Evolutionary conservation across 352 stramenopile species (phyloP).

Genomic region (Phytophthora pinifolia): DNA sequence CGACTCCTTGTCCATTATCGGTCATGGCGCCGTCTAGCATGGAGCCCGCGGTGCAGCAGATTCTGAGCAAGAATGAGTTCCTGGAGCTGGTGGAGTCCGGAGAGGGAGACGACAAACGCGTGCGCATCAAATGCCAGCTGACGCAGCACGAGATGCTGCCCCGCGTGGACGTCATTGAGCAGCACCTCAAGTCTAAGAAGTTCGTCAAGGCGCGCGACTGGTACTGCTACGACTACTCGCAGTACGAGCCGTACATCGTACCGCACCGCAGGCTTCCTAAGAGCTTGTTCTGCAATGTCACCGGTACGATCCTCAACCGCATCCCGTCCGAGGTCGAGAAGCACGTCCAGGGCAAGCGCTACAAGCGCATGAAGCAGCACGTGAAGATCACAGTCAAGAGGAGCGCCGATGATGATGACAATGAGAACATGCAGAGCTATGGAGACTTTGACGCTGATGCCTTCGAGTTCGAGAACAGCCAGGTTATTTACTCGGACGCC

Average conservation of each 20-base stretch:
- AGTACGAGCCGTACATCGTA: slow-evolving; percentile 92
- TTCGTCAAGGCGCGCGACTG: slow-evolving; percentile 82
- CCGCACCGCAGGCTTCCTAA: slow-evolving; percentile 81
- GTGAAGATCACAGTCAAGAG: slow-evolving; percentile 50
- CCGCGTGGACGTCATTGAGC: slow-evolving; percentile 54
- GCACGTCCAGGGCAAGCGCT: slow-evolving; percentile 89
- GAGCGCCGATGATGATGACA: slow-evolving; percentile 30
- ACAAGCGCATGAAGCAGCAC: slow-evolving; percentile 75
- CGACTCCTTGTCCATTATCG: slow-evolving; percentile 5
- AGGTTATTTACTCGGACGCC: slow-evolving; percentile 71
- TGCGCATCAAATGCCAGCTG: slow-evolving; percentile 70
- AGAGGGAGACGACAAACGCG: slow-evolving; percentile 45
- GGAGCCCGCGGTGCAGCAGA: slow-evolving; percentile 40
- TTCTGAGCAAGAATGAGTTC: slow-evolving; percentile 53
- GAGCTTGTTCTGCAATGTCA: slow-evolving; percentile 89
- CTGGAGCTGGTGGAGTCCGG: slow-evolving; percentile 51
- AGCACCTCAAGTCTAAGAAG: slow-evolving; percentile 77
- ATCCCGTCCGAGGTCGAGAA: slow-evolving; percentile 89
- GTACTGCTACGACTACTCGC: slow-evolving; percentile 90
- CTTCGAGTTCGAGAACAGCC: slow-evolving; percentile 82
- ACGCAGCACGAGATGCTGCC: slow-evolving; percentile 83
- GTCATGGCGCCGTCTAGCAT: slow-evolving; percentile 19
- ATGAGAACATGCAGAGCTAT: slow-evolving; percentile 25
- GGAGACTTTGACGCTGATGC: slow-evolving; percentile 74
- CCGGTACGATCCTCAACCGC: slow-evolving; percentile 81